A percentile compares a stretch with the other conserved stretches of the same genome.
Evolutionary conservation across 2,329 filamentous ascomycete species (phyloP).

Genomic region (Ambrosiella beaveri): DNA sequence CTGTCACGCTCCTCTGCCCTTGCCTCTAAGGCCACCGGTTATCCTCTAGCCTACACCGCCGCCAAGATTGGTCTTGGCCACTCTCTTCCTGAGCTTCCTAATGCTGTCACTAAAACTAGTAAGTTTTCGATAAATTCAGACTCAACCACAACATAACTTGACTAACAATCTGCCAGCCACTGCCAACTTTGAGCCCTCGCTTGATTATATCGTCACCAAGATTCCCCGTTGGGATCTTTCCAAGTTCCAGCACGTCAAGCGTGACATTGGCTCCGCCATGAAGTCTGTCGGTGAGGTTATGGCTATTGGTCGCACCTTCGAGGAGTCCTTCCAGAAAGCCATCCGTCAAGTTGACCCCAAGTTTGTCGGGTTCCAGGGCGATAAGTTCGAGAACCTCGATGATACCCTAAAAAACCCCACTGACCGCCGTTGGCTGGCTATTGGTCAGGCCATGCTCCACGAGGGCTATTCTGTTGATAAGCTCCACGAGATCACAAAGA

Average conservation of each 20-base stretch:
- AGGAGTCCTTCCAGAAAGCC: constrained; percentile 98
- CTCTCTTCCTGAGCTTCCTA: constrained; percentile 86
- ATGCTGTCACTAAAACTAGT: constrained; percentile 91
- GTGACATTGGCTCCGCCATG: constrained; percentile 94
- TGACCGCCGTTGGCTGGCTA: constrained; percentile 90
- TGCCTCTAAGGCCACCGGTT: constrained; percentile 94
- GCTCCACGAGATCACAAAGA: constrained; percentile 89
- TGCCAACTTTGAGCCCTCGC: constrained; percentile 92
- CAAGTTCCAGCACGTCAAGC: constrained; percentile 98
- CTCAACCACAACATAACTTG: background rate
- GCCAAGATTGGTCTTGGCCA: constrained; percentile 97
- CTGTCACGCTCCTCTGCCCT: constrained; percentile 92
- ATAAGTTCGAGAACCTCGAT: constrained; percentile 86
- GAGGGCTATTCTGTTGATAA: constrained; percentile 86
- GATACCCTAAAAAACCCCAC: constrained; percentile 81
- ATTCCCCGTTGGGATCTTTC: constrained; percentile 95
- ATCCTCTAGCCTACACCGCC: constrained; percentile 90
- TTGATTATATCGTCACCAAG: constrained; percentile 98
- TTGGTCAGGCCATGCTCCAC: constrained; percentile 95
- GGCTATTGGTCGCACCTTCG: constrained; percentile 96
- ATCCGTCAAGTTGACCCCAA: constrained; percentile 90
- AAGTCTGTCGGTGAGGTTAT: constrained; percentile 99
- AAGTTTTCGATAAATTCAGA: background rate
- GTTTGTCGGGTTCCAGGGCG: constrained; percentile 86
- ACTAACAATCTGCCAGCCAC: constrained; percentile 33